These are phyloP conservation scores for Buxus sempervirens DNA, from an alignment of 164 flowering plant species.

Conservation along the genomic window DNA sequence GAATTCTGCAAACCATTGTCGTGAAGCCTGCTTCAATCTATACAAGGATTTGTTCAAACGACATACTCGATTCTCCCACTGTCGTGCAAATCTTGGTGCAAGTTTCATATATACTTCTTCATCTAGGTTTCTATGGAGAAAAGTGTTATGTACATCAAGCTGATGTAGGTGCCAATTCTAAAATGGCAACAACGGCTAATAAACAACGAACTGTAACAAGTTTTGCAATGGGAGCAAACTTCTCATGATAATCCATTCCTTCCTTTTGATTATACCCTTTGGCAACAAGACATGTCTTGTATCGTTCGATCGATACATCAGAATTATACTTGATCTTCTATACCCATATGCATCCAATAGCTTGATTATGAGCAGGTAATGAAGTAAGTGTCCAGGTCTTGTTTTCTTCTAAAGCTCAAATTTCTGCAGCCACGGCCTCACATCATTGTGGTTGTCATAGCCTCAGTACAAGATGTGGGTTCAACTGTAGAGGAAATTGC, in stretches of 20 bases:
- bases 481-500: neutral
- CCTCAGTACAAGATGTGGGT: neutral
- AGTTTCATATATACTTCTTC: neutral
- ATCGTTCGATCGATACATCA: neutral
- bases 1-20: neutral
- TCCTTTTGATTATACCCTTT: neutral
- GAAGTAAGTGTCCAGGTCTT: neutral
- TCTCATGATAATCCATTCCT: neutral
- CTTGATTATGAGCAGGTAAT: neutral
- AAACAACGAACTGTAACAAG: neutral
- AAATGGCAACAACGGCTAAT: neutral
- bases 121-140: neutral
- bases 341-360: neutral
- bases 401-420: neutral
- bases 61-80: neutral
- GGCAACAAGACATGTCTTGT: neutral
- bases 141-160: neutral
- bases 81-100: neutral
- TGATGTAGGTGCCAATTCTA: neutral
- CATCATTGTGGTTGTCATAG: neutral
- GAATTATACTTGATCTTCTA: neutral
- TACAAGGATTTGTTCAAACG: neutral
- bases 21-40: neutral
- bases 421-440: neutral
- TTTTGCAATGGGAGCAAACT: neutral